Conservation (phyloP, 2,329 filamentous ascomycete genomes). For the Rosellinia necatrix region DNA sequence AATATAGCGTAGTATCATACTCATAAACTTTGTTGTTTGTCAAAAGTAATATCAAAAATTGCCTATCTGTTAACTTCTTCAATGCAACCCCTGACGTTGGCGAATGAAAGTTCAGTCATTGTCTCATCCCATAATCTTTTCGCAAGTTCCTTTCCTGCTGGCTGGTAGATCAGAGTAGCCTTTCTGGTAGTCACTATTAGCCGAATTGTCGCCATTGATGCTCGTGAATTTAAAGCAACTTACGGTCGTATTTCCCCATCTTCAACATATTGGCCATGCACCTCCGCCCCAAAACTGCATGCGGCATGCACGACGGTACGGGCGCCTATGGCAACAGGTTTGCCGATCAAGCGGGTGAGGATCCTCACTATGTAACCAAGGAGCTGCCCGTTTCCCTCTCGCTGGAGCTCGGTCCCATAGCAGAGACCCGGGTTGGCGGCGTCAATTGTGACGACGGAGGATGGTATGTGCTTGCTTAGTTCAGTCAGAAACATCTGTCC, state of each 20-base stretch:
- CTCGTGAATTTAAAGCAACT: too few species aligned
- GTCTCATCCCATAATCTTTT: conserved; percentile 12
- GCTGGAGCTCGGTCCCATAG: conserved; percentile 14
- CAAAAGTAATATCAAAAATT: too few species aligned
- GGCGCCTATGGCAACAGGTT: conserved; percentile 13
- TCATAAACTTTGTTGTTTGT: too few species aligned
- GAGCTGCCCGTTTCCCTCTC: background rate
- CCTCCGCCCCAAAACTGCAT: background rate
- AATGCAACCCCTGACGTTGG: too few species aligned
- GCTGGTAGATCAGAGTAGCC: background rate
- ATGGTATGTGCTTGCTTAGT: conserved; percentile 33
- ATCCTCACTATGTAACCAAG: background rate
- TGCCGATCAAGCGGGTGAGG: conserved; percentile 6
- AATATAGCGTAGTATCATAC: too few species aligned
- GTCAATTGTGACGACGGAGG: conserved; percentile 17
- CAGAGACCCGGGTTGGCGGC: conserved; percentile 26
- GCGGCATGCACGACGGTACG: conserved; percentile 21
- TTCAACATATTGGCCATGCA: conserved; percentile 30
- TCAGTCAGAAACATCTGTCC: conserved; percentile 38
- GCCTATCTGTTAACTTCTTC: too few species aligned
- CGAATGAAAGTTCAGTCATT: conserved; percentile 10
- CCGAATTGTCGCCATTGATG: conserved; percentile 7
- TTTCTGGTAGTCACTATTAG: background rate
- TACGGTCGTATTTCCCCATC: conserved; percentile 24
- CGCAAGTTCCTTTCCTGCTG: background rate